Conservation (phyloP, 768 basidiomycete genomes). For the Hericium coralloides region DNA sequence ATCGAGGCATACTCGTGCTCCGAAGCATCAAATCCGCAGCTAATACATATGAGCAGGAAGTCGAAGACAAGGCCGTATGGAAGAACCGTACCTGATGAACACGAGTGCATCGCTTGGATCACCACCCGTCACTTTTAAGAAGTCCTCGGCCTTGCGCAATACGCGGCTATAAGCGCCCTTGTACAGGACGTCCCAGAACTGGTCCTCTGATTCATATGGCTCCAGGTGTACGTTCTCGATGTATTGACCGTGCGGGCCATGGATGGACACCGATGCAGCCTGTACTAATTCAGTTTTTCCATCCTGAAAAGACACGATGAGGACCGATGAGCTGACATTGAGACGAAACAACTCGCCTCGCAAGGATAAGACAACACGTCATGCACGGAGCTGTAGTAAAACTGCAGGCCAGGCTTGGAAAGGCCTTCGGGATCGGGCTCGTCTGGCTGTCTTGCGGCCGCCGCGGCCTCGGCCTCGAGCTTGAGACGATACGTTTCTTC, state of each 20-base stretch:
- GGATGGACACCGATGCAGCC: slow-evolving; percentile 77
- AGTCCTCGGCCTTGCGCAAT: slow-evolving; percentile 58
- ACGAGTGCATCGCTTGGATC: slow-evolving; percentile 61
- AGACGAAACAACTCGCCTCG: slow-evolving; percentile 43
- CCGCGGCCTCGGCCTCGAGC: slow-evolving; percentile 42
- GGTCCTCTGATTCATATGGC: slow-evolving; percentile 56
- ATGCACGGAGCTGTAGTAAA: slow-evolving; percentile 92
- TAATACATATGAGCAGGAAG: slow-evolving; percentile 21
- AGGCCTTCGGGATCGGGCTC: slow-evolving; percentile 26
- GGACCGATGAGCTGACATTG: not conserved
- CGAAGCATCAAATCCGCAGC: slow-evolving; percentile 92
- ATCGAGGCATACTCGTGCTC: slow-evolving; percentile 87
- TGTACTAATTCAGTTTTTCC: slow-evolving; percentile 72
- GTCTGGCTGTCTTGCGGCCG: slow-evolving; percentile 9
- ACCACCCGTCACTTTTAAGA: slow-evolving; percentile 57
- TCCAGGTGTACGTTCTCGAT: slow-evolving; percentile 84
- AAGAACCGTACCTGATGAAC: slow-evolving; percentile 67
- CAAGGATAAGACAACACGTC: slow-evolving; percentile 90
- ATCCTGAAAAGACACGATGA: slow-evolving; percentile 39
- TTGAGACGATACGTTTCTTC: slow-evolving; percentile 71
- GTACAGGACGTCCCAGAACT: slow-evolving; percentile 75
- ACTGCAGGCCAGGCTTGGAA: slow-evolving; percentile 38
- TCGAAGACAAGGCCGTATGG: not conserved
- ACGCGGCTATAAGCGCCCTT: slow-evolving; percentile 51
- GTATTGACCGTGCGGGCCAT: slow-evolving; percentile 77